Evolutionary conservation across 768 basidiomycete species (phyloP).

Genomic region (Terana coerulea): DNA sequence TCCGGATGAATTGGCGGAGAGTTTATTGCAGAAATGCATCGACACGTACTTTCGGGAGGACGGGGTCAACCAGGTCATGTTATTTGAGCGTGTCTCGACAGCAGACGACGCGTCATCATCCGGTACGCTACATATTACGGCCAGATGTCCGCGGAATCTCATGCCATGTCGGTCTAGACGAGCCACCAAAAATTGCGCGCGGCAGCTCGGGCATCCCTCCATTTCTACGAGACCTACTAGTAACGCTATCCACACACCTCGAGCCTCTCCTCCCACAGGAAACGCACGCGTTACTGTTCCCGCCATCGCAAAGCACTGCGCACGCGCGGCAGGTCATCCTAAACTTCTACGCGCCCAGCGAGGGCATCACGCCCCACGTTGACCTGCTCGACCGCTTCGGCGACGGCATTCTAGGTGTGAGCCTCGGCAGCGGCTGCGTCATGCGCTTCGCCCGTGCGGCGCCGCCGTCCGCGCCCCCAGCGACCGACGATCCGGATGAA

Average conservation of each 20-base stretch:
- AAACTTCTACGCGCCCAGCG: conserved; percentile 85
- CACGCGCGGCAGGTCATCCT: conserved; percentile 80
- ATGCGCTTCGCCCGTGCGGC: conserved; percentile 59
- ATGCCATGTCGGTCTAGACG: neutral
- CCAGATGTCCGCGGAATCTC: neutral
- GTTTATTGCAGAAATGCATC: conserved; percentile 49
- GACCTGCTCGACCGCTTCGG: conserved; percentile 82
- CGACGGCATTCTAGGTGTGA: conserved; percentile 88
- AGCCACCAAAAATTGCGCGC: conserved; percentile 13
- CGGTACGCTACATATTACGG: neutral
- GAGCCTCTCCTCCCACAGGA: conserved; percentile 44
- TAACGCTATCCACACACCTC: conserved; percentile 45
- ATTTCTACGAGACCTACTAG: conserved; percentile 51
- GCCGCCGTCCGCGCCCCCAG: conserved; percentile 3
- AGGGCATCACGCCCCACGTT: conserved; percentile 86
- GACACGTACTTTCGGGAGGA: conserved; percentile 48
- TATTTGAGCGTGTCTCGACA: conserved; percentile 55
- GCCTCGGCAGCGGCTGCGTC: conserved; percentile 72
- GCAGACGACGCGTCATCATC: neutral
- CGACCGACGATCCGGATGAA: neutral
- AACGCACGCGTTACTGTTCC: conserved; percentile 60
- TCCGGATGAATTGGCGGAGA: conserved; percentile 47
- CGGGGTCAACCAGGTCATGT: conserved; percentile 77
- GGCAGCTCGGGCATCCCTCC: conserved; percentile 45
- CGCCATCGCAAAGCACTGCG: conserved; percentile 30